Conservation (phyloP, 345 rosid species). For the Pseudoturritis turrita region DNA sequence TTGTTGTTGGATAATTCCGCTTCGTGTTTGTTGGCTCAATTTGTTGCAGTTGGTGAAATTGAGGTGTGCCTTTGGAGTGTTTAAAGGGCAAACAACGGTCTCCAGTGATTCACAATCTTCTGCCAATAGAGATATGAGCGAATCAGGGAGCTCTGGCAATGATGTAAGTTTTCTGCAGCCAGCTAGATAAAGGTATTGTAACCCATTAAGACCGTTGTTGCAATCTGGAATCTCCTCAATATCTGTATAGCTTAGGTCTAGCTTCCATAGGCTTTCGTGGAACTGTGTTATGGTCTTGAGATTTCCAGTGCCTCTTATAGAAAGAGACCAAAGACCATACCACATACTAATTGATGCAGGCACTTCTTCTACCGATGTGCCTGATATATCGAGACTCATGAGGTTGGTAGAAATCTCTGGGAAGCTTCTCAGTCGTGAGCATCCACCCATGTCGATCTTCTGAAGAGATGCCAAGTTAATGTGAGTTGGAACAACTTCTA, state of each 20-base stretch:
- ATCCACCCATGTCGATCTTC: not conserved
- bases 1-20: not conserved
- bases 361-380: not conserved
- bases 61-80: not conserved
- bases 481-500: not conserved
- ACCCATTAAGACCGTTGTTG: too few relatives aligned
- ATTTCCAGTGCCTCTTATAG: not conserved
- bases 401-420: not conserved
- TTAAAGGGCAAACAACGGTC: not conserved
- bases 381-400: not conserved
- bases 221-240: too few relatives aligned
- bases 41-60: not conserved
- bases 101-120: not conserved
- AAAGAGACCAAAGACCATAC: not conserved
- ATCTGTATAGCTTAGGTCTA: too few relatives aligned
- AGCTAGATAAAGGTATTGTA: too few relatives aligned
- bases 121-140: not conserved
- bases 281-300: too few relatives aligned
- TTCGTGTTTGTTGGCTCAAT: not conserved
- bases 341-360: not conserved
- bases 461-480: not conserved
- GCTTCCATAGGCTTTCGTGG: too few relatives aligned
- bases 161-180: too few relatives aligned
- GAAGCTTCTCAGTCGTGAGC: not conserved
- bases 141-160: not conserved